Conservation (phyloP, 202 grass and related monocot species). For the Cymbopogon flexuosus region DNA sequence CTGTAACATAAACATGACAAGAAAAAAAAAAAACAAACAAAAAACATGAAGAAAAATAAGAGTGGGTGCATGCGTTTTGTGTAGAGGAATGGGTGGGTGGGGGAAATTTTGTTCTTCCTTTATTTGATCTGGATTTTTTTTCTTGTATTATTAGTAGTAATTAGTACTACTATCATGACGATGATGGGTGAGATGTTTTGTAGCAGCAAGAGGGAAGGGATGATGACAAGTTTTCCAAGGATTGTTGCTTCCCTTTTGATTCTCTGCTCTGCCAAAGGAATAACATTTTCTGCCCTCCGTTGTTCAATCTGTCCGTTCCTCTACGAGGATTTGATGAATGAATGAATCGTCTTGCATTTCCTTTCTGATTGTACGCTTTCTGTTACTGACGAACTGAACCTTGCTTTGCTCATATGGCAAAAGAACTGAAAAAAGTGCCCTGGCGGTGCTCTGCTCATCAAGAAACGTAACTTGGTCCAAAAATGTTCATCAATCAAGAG, state of each 20-base stretch:
- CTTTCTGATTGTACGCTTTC: no score
- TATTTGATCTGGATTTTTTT: not conserved
- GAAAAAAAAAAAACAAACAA: not conserved
- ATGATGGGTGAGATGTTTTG: not conserved
- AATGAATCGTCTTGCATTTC: no score
- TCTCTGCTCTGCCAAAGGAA: no score
- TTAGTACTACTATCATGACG: not conserved
- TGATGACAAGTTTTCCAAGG: no score
- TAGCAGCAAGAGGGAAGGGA: no score
- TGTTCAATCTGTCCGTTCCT: no score
- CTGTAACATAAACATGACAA: constrained; percentile 15
- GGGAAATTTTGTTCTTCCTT: constrained; percentile 7
- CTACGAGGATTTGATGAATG: no score
- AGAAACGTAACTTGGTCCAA: not conserved
- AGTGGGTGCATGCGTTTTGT: not conserved
- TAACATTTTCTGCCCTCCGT: no score
- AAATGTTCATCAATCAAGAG: not conserved
- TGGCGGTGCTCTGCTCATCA: not conserved
- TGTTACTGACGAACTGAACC: no score
- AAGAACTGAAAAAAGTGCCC: no score
- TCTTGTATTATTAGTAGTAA: not conserved
- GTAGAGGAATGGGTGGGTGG: not conserved
- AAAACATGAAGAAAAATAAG: not conserved
- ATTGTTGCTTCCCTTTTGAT: no score
- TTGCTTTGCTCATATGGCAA: no score